Evolutionary conservation across 169 alveolate species (phyloP).

Genomic region (Cryptosporidium felis): DNA sequence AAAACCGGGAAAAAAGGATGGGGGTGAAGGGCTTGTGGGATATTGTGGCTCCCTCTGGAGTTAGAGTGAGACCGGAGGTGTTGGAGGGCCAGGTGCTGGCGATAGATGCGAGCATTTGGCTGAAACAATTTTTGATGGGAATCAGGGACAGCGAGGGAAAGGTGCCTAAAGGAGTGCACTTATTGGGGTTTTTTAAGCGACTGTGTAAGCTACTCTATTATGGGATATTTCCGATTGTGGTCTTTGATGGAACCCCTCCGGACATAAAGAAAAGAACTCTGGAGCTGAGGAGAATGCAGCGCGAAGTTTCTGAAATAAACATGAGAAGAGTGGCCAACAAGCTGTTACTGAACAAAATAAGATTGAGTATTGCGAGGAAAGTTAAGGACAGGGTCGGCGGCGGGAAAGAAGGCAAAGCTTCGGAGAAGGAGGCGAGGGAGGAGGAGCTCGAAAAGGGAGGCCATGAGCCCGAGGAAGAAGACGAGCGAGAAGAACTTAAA

Average conservation of each 20-base stretch:
- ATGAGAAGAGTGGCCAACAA: slow-evolving; percentile 78
- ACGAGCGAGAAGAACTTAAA: slow-evolving; percentile 7
- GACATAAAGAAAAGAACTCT: slow-evolving; percentile 84
- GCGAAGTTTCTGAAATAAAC: slow-evolving; percentile 59
- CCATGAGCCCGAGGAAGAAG: slow-evolving; percentile 35
- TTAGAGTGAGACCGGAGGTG: slow-evolving; percentile 81
- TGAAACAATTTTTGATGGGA: slow-evolving; percentile 78
- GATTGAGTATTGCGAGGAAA: slow-evolving; percentile 16
- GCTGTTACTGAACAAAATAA: slow-evolving; percentile 35
- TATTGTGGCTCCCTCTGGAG: slow-evolving; percentile 87
- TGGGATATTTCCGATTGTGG: slow-evolving; percentile 89
- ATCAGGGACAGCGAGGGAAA: slow-evolving; percentile 67
- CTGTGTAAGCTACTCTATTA: slow-evolving; percentile 87
- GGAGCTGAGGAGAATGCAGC: slow-evolving; percentile 78
- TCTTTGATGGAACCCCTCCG: slow-evolving; percentile 91
- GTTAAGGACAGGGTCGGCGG: not conserved
- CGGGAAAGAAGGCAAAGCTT: not conserved
- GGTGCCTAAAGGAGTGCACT: slow-evolving; percentile 73
- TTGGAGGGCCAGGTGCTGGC: slow-evolving; percentile 85
- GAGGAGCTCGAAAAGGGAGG: not conserved
- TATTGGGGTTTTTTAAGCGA: slow-evolving; percentile 85
- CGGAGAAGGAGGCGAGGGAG: not conserved
- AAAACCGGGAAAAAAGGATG: slow-evolving; percentile 73
- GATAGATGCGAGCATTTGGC: slow-evolving; percentile 89
- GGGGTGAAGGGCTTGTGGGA: slow-evolving; percentile 89